These are phyloP conservation scores for Cercospora citrullina DNA, from an alignment of 2,329 filamentous ascomycete species.

Conservation along the genomic window DNA sequence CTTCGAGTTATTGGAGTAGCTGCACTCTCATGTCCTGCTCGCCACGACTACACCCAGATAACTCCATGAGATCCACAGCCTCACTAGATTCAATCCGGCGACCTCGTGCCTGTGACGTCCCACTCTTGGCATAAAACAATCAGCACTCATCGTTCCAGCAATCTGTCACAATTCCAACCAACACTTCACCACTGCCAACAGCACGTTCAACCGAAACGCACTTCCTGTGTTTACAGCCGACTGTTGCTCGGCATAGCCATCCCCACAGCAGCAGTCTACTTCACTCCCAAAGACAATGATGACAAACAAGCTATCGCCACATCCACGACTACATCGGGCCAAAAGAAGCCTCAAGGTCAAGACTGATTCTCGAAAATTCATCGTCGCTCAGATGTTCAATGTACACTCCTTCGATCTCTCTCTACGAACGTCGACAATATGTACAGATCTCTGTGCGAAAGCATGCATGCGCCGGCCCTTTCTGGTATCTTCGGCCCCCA, in stretches of 20 bases:
- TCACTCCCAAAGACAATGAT: constrained; percentile 19
- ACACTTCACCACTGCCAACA: background rate
- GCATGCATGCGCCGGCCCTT: background rate
- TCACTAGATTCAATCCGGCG: background rate
- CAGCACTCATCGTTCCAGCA: background rate
- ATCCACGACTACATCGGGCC: background rate
- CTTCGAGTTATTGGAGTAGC: too few relatives aligned
- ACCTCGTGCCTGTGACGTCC: background rate
- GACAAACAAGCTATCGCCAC: background rate
- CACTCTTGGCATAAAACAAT: background rate
- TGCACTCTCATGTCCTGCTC: background rate
- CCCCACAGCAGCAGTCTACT: constrained; percentile 20
- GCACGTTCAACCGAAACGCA: constrained; percentile 15
- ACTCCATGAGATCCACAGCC: background rate
- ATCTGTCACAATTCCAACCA: background rate
- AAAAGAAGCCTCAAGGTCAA: background rate
- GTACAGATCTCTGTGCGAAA: constrained; percentile 9
- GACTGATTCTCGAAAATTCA: background rate
- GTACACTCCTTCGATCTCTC: background rate
- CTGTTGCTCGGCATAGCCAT: constrained; percentile 23
- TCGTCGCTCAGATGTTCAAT: background rate
- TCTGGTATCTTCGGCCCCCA: background rate
- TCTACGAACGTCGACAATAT: constrained; percentile 4
- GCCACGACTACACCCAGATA: background rate
- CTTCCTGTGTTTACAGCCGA: constrained; percentile 22